Evolutionary conservation across 2,329 filamentous ascomycete genomes (phyloP).

Genomic region (Endocalyx cinctus): DNA sequence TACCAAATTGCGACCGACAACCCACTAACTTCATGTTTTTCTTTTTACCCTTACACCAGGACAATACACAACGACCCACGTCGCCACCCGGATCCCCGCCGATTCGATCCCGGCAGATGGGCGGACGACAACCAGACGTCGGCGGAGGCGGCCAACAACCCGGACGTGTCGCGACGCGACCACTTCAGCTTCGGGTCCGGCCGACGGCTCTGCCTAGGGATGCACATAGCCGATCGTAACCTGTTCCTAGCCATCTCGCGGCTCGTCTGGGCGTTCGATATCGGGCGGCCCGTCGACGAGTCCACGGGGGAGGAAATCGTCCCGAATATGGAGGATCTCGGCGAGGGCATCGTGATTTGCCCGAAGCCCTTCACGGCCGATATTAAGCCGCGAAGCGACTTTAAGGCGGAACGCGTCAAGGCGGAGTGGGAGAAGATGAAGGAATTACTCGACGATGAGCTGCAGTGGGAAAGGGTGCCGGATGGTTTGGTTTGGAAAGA

Average conservation of each 20-base stretch:
- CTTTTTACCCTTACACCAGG: too few species aligned
- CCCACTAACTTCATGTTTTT: too few species aligned
- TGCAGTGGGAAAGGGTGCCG: slow-evolving; percentile 22
- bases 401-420: slow-evolving; percentile 12
- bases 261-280: background rate
- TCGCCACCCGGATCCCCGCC: slow-evolving; percentile 33
- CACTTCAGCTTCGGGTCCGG: slow-evolving; percentile 2
- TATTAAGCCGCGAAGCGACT: slow-evolving; percentile 15
- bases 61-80: slow-evolving; percentile 40
- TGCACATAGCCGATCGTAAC: background rate
- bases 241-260: background rate
- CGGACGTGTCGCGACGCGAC: slow-evolving; percentile 11
- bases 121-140: slow-evolving; percentile 6
- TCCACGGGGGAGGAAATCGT: background rate
- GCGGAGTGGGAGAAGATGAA: slow-evolving; percentile 8
- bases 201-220: background rate
- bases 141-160: slow-evolving; percentile 27
- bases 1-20: too few species aligned
- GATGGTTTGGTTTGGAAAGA: slow-evolving; percentile 18
- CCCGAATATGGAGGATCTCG: slow-evolving; percentile 8
- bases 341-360: slow-evolving; percentile 12
- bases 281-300: background rate
- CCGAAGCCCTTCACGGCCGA: slow-evolving; percentile 14
- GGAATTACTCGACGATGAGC: slow-evolving; percentile 16
- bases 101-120: slow-evolving; percentile 35